These are phyloP conservation scores for Cyclostephanos tholiformis DNA, from an alignment of 108 stramenopile species.

Conservation along the genomic window DNA sequence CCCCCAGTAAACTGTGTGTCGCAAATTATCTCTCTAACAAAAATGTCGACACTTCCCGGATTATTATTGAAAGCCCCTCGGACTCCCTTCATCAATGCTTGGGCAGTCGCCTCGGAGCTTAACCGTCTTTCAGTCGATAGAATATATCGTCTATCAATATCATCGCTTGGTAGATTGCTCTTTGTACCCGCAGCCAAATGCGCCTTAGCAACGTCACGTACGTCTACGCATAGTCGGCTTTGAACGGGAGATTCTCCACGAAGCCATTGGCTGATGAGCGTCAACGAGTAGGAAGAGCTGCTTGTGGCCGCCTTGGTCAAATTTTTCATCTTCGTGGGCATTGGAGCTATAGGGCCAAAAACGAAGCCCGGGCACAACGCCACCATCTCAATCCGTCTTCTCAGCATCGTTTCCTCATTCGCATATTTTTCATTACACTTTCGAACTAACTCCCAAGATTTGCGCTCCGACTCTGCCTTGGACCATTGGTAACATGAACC, in stretches of 20 bases:
- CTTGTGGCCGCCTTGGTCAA: neutral
- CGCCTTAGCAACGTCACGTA: constrained; percentile 79
- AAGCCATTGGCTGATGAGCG: constrained; percentile 75
- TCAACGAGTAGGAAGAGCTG: constrained; percentile 64
- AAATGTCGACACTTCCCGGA: constrained; percentile 16
- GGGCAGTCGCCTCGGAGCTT: constrained; percentile 62
- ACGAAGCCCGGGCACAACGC: constrained; percentile 82
- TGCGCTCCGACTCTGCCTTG: constrained; percentile 78
- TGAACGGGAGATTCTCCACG: constrained; percentile 74
- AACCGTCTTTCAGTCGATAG: constrained; percentile 73
- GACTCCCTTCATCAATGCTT: constrained; percentile 47
- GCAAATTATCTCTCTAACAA: constrained; percentile 44
- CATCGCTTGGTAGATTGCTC: constrained; percentile 20
- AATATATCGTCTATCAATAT: constrained; percentile 61
- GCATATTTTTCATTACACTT: constrained; percentile 66
- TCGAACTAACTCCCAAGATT: constrained; percentile 57
- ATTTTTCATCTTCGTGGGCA: constrained; percentile 22
- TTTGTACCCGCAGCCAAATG: constrained; percentile 66
- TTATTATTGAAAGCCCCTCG: constrained; percentile 19
- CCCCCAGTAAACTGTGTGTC: constrained; percentile 79
- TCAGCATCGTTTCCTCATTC: constrained; percentile 64
- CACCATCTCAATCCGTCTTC: constrained; percentile 59
- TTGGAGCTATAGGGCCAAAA: constrained; percentile 69
- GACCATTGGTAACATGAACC: constrained; percentile 85
- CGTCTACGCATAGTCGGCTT: constrained; percentile 79